Percentiles rank a stretch among this genome's conserved stretches.
Conservation (phyloP, 805 yeast genomes). For the Zygosaccharomyces siamensis region DNA sequence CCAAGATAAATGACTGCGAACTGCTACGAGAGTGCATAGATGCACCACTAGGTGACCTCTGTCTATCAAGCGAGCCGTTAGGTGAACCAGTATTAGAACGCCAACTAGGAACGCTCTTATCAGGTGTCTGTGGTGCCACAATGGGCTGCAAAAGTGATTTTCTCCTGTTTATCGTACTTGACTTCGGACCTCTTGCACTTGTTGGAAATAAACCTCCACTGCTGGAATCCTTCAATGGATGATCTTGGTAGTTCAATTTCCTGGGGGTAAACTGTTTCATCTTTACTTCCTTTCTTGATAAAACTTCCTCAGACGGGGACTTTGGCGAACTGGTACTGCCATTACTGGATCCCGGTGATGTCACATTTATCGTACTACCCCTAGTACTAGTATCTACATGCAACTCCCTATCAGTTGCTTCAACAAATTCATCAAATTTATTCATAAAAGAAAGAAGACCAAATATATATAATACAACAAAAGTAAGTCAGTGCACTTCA, state of each 20-base stretch:
- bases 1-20: constrained; percentile 10
- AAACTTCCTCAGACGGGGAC: background rate
- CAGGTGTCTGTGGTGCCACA: constrained; percentile 21
- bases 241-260: constrained; percentile 17
- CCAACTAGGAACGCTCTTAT: background rate
- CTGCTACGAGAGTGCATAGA: constrained; percentile 21
- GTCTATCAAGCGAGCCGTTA: constrained; percentile 10
- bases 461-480: background rate
- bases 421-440: constrained; percentile 37
- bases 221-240: constrained; percentile 14
- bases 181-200: constrained; percentile 8
- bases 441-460: constrained; percentile 20
- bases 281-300: constrained; percentile 4
- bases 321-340: constrained; percentile 8
- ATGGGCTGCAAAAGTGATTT: constrained; percentile 30
- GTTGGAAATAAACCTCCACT: background rate
- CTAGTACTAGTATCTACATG: constrained; percentile 37
- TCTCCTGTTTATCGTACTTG: constrained; percentile 19
- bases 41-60: constrained; percentile 22
- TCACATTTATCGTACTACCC: constrained; percentile 9
- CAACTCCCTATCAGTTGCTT: constrained; percentile 33
- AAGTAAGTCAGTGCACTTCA: background rate
- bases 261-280: constrained; percentile 21
- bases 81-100: background rate
- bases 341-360: constrained; percentile 12